Evolutionary conservation across 768 basidiomycete species (phyloP).

Genomic region (Leucosporidium creatinivorum): DNA sequence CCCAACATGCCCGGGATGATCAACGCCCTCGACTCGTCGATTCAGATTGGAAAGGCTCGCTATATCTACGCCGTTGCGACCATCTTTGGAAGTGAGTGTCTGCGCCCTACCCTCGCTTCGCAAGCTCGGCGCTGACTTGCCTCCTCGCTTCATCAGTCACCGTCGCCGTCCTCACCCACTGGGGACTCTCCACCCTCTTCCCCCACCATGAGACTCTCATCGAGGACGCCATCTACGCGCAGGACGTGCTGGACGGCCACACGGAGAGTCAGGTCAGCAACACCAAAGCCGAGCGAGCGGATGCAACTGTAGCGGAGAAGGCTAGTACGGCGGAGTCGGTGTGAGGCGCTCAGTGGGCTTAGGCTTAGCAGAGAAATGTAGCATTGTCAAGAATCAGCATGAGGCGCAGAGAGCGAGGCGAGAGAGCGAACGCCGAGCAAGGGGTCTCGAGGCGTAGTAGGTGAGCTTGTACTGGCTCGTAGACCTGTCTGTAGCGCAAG

Average conservation of each 20-base stretch:
- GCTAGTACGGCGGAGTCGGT: too few relatives aligned
- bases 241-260: not conserved
- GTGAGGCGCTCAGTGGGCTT: too few relatives aligned
- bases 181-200: constrained; percentile 22
- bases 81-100: constrained; percentile 1
- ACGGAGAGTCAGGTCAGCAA: too few relatives aligned
- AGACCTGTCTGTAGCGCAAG: too few relatives aligned
- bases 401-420: too few relatives aligned
- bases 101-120: not conserved
- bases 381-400: too few relatives aligned
- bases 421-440: too few relatives aligned
- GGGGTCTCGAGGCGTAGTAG: too few relatives aligned
- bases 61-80: constrained; percentile 3
- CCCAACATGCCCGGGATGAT: constrained; percentile 55
- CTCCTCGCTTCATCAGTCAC: not conserved
- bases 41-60: constrained; percentile 51
- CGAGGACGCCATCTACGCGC: constrained; percentile 19
- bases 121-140: not conserved
- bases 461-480: too few relatives aligned
- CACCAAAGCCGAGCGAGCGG: too few relatives aligned
- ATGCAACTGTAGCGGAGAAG: too few relatives aligned
- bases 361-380: too few relatives aligned
- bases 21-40: constrained; percentile 56
- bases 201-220: constrained; percentile 27
- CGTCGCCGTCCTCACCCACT: constrained; percentile 8